Conservation (phyloP, 2,329 filamentous ascomycete genomes). For the Penicillium hordei region DNA sequence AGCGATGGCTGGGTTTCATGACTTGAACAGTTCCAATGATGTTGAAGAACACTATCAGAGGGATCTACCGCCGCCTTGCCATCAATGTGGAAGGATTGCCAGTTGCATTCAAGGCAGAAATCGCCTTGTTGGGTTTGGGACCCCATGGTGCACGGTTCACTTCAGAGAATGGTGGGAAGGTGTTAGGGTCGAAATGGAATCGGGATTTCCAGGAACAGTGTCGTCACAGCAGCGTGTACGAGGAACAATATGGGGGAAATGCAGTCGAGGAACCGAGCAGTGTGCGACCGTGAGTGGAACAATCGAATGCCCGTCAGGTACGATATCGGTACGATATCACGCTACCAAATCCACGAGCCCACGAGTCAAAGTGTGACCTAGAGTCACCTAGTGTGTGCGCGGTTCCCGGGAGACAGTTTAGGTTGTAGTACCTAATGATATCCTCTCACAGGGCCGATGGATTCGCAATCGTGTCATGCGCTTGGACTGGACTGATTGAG, state of each 20-base stretch:
- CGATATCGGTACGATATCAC: slow-evolving; percentile 10
- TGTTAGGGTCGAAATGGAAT: neutral
- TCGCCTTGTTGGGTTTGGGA: slow-evolving; percentile 33
- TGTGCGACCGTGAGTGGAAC: slow-evolving; percentile 10
- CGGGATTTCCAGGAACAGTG: slow-evolving; percentile 1
- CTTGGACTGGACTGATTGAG: slow-evolving; percentile 2
- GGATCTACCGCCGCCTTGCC: slow-evolving; percentile 29
- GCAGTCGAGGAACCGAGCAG: slow-evolving; percentile 5
- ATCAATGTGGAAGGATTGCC: slow-evolving; percentile 41
- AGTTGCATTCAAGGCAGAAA: slow-evolving; percentile 45
- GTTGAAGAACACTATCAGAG: slow-evolving; percentile 20
- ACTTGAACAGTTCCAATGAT: slow-evolving; percentile 33
- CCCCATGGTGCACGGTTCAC: slow-evolving; percentile 30
- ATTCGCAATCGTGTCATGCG: slow-evolving; percentile 19
- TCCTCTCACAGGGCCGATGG: slow-evolving; percentile 4
- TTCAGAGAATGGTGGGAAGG: slow-evolving; percentile 5
- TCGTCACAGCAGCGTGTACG: slow-evolving; percentile 4
- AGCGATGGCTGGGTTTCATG: slow-evolving; percentile 31
- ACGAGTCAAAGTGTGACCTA: slow-evolving; percentile 1
- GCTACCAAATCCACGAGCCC: slow-evolving; percentile 9
- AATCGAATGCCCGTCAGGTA: slow-evolving; percentile 8
- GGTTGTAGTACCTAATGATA: neutral
- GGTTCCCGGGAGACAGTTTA: neutral
- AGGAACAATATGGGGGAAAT: slow-evolving; percentile 3
- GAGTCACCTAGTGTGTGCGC: neutral